Evolutionary conservation across 2,329 filamentous ascomycete genomes (phyloP).

Genomic region (Sporothrix brasiliensis): DNA sequence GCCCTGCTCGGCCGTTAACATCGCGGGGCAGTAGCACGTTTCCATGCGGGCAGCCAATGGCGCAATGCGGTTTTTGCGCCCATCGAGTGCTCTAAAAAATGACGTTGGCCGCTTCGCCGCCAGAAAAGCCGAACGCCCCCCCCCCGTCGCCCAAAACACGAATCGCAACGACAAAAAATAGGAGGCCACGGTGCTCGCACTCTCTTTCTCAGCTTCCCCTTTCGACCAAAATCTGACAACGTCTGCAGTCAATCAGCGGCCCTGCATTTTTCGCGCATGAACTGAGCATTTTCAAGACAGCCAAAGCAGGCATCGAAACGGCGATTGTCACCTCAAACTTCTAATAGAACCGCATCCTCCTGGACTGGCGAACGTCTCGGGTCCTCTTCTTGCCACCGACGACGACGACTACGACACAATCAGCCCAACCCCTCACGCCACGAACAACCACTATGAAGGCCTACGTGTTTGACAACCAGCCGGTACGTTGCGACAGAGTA

Average conservation of each 20-base stretch:
- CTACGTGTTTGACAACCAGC: slow-evolving; percentile 60
- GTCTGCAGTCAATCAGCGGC: slow-evolving; percentile 2
- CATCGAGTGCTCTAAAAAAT: slow-evolving; percentile 25
- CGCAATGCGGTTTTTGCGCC: slow-evolving; percentile 31
- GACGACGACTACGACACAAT: not conserved
- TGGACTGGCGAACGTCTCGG: not conserved
- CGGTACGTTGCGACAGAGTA: slow-evolving; percentile 46
- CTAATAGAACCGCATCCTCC: not conserved
- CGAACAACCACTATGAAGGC: slow-evolving; percentile 53
- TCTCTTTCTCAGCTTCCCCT: not conserved
- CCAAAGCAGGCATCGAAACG: not conserved
- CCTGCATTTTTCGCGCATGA: not conserved
- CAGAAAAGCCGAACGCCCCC: slow-evolving; percentile 11
- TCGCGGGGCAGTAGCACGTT: slow-evolving; percentile 34
- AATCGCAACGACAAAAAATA: slow-evolving; percentile 6
- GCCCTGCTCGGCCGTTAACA: not conserved
- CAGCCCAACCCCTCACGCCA: not conserved
- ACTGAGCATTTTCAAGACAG: not conserved
- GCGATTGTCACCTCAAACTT: not conserved
- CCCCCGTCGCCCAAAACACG: not conserved
- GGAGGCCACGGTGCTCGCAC: not conserved
- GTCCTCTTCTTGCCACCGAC: not conserved
- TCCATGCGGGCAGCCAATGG: slow-evolving; percentile 30
- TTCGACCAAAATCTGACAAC: not conserved
- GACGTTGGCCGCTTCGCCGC: slow-evolving; percentile 22